Evolutionary conservation across 495 filamentous ascomycete species (phyloP), one percentile per base, ranked within the genome.

Genomic region (Hyaloscypha finlandica): DNA sequence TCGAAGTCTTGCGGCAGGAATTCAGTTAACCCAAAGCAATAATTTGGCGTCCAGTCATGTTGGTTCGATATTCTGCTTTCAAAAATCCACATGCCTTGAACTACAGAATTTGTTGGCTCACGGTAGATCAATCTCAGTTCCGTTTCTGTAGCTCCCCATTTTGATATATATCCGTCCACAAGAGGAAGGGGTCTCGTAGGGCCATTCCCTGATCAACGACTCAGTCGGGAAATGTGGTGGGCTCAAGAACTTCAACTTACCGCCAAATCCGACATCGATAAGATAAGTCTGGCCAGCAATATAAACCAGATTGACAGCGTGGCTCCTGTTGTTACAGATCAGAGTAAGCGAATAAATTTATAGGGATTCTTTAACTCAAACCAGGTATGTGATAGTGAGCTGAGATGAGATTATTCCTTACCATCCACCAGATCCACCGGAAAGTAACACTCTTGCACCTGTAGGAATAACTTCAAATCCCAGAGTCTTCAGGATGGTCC

Each of bases 221-320:
- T 56, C 1, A 56, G 8, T 29, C 6, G 19, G 3, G 22, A 59
- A 16, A 59, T 33, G 3, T 35, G 39, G 19, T 16, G 11, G 11
- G 25, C 11, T 20, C 11, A 12, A 32, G 30, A 56, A 30, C 25
- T 25, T 25, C 25, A 25, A 25, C 53, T 29, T 56, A 14, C 53
- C 20, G 3, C 90, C 92, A 64, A 93, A 93, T 0, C 85, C 90
- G 12, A 91, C 88, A 66, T 95, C 91, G 4, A 93, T 79, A 39
- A 86, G 79, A 62, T 85, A 92, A 61, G 77, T 78, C 5, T 69
- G 29, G 6, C 73, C 75, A 14, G 73, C 70, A n/a, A 93, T 79
- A 8, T 76, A 79, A 37, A 92, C 82, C 31, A 94, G 81, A 72
- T 87, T 90, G 48, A 89, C 80, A 77, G 89, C 88, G 73, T 94